These are phyloP conservation scores for Mortierella sp. DNA, from an alignment of 371 early-diverging fungal genomes.

Conservation along the genomic window DNA sequence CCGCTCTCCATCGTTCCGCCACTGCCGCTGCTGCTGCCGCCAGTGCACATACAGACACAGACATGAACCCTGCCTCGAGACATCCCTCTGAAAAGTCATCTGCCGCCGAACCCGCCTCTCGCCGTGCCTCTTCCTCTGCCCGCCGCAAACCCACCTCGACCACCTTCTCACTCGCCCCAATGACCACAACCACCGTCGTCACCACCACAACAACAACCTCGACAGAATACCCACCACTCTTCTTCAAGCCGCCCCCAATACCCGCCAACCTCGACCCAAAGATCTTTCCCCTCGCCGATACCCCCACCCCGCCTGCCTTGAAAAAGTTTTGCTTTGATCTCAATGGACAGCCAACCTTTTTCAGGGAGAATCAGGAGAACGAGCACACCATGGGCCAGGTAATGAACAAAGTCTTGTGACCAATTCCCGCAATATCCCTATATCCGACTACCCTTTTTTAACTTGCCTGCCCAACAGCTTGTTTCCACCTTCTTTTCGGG, in stretches of 20 bases:
- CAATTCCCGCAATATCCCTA: conserved; percentile 6
- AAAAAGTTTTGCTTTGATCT: conserved; percentile 75
- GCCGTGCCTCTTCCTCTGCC: conserved; percentile 24
- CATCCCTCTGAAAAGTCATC: conserved; percentile 3
- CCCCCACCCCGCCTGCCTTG: conserved; percentile 72
- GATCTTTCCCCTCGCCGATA: conserved; percentile 70
- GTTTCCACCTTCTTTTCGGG: not conserved
- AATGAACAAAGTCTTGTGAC: not conserved
- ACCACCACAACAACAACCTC: conserved; percentile 76
- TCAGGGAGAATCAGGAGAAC: conserved; percentile 67
- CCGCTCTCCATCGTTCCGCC: conserved; percentile 24
- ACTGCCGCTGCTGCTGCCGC: not conserved
- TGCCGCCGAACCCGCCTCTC: conserved; percentile 1
- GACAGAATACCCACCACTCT: conserved; percentile 69
- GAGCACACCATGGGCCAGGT: conserved; percentile 60
- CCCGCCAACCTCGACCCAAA: conserved; percentile 62
- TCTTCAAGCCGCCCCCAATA: conserved; percentile 63
- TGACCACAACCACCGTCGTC: conserved; percentile 67
- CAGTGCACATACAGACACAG: not conserved
- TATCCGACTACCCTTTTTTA: conserved; percentile 1
- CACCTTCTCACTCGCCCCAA: conserved; percentile 59
- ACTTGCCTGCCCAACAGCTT: not conserved
- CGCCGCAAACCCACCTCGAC: conserved; percentile 56
- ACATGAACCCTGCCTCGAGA: conserved; percentile 4
- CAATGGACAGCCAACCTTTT: conserved; percentile 70